phyloP scores from a whole-genome alignment of 2,329 filamentous ascomycete genomes.

The Aspergillaceae sp. region DNA sequence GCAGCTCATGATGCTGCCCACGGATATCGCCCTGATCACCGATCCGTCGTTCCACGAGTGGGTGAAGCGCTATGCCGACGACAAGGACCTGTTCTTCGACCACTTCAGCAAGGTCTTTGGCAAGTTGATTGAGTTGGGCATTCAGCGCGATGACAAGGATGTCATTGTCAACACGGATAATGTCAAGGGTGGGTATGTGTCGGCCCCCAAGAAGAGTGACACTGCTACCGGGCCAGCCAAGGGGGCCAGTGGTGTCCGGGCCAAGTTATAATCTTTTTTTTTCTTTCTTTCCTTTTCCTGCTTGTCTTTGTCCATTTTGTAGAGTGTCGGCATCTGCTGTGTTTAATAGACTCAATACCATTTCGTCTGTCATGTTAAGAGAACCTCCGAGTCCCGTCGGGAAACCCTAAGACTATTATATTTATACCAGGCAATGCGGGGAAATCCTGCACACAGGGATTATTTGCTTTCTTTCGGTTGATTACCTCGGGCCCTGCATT shows the following conservation, averaged over 20 bases:
- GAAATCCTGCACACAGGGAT: too few relatives aligned
- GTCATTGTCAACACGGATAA: conserved; percentile 51
- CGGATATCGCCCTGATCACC: conserved; percentile 50
- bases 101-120: conserved; percentile 52
- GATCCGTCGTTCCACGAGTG: conserved; percentile 48
- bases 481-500: too few relatives aligned
- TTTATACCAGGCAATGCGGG: too few relatives aligned
- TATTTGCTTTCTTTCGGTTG: too few relatives aligned
- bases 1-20: conserved; percentile 59
- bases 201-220: conserved; percentile 50
- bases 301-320: too few relatives aligned
- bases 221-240: conserved; percentile 9
- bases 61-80: conserved; percentile 52
- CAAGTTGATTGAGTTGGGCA: conserved; percentile 54
- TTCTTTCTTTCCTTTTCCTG: neutral
- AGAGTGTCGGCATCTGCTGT: too few relatives aligned
- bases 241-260: conserved; percentile 4
- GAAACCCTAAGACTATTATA: too few relatives aligned
- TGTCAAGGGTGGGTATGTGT: conserved; percentile 46
- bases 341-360: too few relatives aligned
- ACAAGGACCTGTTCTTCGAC: conserved; percentile 55
- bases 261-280: conserved; percentile 18
- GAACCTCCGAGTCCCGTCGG: too few relatives aligned
- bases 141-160: conserved; percentile 46
- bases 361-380: too few relatives aligned